Conservation (phyloP, 2,329 filamentous ascomycete genomes). For the Ascochyta lentis region DNA sequence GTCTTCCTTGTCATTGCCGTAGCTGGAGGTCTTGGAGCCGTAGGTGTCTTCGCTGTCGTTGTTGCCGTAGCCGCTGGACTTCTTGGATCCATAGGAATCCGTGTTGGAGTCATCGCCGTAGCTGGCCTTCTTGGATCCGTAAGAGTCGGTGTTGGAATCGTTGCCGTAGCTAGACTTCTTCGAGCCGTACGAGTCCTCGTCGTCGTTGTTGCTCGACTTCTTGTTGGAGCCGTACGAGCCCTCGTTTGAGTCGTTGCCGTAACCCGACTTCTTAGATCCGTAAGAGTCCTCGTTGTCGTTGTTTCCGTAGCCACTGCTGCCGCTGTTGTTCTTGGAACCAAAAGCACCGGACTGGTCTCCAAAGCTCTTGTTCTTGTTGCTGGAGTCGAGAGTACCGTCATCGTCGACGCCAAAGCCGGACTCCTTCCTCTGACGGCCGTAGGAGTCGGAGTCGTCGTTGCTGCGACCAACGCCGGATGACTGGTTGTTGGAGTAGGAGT, state of each 20-base stretch:
- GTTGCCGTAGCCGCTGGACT: conserved; percentile 1
- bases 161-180: conserved; percentile 1
- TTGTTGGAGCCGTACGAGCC: conserved; percentile 3
- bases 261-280: conserved; percentile 1
- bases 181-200: background rate
- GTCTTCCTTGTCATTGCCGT: background rate
- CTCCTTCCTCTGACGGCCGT: conserved; percentile 3
- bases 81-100: conserved; percentile 3
- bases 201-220: conserved; percentile 1
- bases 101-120: conserved; percentile 5
- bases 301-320: background rate
- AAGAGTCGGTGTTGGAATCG: background rate
- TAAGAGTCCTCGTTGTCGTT: conserved; percentile 7
- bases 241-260: background rate
- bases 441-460: conserved; percentile 6
- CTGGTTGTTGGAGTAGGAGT: background rate
- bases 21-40: conserved; percentile 1
- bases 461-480: conserved; percentile 7
- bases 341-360: conserved; percentile 14
- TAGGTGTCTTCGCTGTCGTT: background rate
- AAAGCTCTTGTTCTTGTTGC: conserved; percentile 11
- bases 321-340: conserved; percentile 11
- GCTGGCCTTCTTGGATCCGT: conserved; percentile 4
- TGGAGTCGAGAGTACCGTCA: conserved; percentile 14
- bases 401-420: conserved; percentile 10